phyloP scores from a whole-genome alignment of 495 filamentous ascomycete species.

The Penicillium paxilli region DNA sequence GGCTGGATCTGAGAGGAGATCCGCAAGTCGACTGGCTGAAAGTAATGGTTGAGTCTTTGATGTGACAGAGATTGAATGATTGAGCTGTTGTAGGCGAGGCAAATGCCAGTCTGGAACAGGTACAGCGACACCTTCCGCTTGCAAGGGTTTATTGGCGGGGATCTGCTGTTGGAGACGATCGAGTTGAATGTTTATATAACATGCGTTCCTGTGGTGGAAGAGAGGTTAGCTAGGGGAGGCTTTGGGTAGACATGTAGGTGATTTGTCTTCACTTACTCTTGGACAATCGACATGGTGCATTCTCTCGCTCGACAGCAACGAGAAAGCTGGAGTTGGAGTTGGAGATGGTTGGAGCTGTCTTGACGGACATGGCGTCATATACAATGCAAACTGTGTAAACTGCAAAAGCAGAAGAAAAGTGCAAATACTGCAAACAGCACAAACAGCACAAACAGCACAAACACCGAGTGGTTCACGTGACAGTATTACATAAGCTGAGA shows the following conservation, averaged over 20 bases:
- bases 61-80: conserved; percentile 67
- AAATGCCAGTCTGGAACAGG: conserved; percentile 17
- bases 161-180: conserved; percentile 66
- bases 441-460: too few species aligned
- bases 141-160: conserved; percentile 18
- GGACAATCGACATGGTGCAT: conserved; percentile 24
- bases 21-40: conserved; percentile 50
- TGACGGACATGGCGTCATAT: conserved; percentile 21
- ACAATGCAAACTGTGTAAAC: conserved; percentile 10
- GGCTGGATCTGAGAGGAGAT: conserved; percentile 60
- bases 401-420: not conserved
- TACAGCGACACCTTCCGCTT: conserved; percentile 24
- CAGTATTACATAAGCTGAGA: not conserved
- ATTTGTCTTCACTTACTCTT: too few species aligned
- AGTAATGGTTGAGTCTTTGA: conserved; percentile 57
- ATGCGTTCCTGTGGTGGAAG: conserved; percentile 68
- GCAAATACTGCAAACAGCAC: conserved; percentile 15
- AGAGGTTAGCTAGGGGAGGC: conserved; percentile 3
- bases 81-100: conserved; percentile 56
- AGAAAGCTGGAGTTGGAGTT: not conserved
- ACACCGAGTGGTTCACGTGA: not conserved
- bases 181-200: conserved; percentile 74
- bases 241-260: not conserved
- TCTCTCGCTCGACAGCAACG: not conserved
- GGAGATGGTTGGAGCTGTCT: not conserved